phyloP scores from a whole-genome alignment of 2,329 filamentous ascomycete species.

The Escovopsis sp. region DNA sequence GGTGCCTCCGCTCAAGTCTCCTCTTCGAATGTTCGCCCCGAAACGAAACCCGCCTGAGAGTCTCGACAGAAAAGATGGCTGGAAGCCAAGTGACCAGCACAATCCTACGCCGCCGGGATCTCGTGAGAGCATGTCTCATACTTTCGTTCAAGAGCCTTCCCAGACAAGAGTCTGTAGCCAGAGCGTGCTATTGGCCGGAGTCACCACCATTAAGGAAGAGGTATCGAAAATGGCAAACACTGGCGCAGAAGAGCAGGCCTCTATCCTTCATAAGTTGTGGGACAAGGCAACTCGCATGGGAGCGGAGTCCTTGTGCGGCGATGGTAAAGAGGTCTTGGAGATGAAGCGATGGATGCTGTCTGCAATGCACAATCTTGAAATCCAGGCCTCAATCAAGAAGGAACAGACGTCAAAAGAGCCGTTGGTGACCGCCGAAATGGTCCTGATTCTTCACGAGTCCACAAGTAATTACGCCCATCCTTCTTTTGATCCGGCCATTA shows the following conservation, averaged over 20 bases:
- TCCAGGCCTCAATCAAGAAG: conserved; percentile 7
- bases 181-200: neutral
- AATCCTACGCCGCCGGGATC: neutral
- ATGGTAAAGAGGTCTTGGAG: conserved; percentile 1
- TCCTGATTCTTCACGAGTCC: conserved; percentile 37
- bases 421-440: conserved; percentile 2
- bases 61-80: conserved; percentile 5
- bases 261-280: conserved; percentile 7
- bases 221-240: conserved; percentile 2
- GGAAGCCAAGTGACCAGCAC: conserved; percentile 4
- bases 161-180: neutral
- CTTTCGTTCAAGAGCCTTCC: neutral
- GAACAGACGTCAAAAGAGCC: neutral
- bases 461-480: conserved; percentile 22
- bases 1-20: conserved; percentile 7
- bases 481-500: neutral
- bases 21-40: neutral
- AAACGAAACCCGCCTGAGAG: conserved; percentile 1
- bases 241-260: conserved; percentile 3
- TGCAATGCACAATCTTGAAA: conserved; percentile 32
- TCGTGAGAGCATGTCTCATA: neutral
- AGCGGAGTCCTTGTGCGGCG: neutral
- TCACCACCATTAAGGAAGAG: neutral
- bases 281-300: neutral
- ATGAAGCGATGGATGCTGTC: conserved; percentile 40